phyloP scores from a whole-genome alignment of 164 flowering plant species.

The Vitis rotundifolia region DNA sequence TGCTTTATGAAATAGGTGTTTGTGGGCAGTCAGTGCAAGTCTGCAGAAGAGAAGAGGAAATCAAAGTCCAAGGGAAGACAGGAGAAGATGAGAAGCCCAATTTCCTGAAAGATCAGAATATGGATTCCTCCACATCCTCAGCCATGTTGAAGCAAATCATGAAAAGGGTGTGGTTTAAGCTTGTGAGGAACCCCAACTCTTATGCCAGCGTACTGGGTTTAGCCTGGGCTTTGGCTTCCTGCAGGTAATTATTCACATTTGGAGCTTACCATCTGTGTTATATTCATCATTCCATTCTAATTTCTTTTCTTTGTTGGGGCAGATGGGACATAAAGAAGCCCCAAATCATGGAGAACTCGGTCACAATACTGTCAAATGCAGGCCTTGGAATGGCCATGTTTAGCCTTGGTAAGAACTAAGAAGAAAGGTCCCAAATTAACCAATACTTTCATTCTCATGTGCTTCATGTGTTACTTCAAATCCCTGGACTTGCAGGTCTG shows the following conservation, averaged over 20 bases:
- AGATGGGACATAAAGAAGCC: slow-evolving; percentile 41
- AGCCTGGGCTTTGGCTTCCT: slow-evolving; percentile 39
- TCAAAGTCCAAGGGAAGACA: no score
- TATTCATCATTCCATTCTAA: no score
- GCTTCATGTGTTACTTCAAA: neutral
- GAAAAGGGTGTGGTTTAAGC: slow-evolving; percentile 38
- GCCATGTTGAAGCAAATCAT: slow-evolving; percentile 26
- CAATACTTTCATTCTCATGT: no score
- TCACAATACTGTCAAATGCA: slow-evolving; percentile 38
- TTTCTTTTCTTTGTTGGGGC: neutral
- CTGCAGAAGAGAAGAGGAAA: no score
- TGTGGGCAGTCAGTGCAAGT: no score
- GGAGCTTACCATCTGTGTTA: no score
- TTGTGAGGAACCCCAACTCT: slow-evolving; percentile 43
- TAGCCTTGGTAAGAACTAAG: slow-evolving; percentile 31
- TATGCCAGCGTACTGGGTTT: slow-evolving; percentile 43
- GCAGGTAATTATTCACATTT: slow-evolving; percentile 16
- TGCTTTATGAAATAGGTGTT: no score
- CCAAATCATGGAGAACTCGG: slow-evolving; percentile 31
- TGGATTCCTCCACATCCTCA: no score
- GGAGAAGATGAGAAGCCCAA: no score
- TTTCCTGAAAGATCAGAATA: no score
- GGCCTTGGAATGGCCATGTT: slow-evolving; percentile 57
- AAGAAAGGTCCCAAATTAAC: no score
- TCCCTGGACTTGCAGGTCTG: slow-evolving; percentile 22